phyloP scores from a whole-genome alignment of 495 filamentous ascomycete species.

The Penicillium turbatum region DNA sequence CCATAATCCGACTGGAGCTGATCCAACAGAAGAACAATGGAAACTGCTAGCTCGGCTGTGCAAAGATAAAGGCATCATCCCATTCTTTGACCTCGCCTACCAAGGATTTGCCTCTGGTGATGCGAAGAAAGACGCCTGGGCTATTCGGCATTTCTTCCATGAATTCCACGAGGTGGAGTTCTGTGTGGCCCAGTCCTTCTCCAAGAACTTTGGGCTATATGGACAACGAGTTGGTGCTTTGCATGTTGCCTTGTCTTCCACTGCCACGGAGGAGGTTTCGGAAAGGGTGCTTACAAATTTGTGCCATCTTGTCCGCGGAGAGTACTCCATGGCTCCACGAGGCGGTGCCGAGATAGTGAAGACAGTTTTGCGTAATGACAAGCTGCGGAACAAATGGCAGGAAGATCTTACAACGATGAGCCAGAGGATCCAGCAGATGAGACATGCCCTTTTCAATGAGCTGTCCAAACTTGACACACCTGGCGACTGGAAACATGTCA shows the following conservation, averaged over 20 bases:
- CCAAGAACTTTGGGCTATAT: slow-evolving; percentile 46
- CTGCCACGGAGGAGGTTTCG: neutral
- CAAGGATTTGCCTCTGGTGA: slow-evolving; percentile 43
- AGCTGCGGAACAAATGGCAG: slow-evolving; percentile 26
- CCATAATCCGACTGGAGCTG: slow-evolving; percentile 43
- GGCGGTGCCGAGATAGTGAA: slow-evolving; percentile 34
- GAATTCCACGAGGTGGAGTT: slow-evolving; percentile 11
- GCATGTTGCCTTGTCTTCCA: slow-evolving; percentile 13
- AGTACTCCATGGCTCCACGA: slow-evolving; percentile 32
- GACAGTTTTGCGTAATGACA: slow-evolving; percentile 23
- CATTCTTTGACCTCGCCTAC: slow-evolving; percentile 44
- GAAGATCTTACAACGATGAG: slow-evolving; percentile 33
- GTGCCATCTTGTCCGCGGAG: slow-evolving; percentile 27
- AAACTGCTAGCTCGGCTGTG: slow-evolving; percentile 23
- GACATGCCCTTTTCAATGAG: slow-evolving; percentile 22
- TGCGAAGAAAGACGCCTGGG: slow-evolving; percentile 37
- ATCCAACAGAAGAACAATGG: slow-evolving; percentile 36
- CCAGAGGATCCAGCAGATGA: slow-evolving; percentile 24
- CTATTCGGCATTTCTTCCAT: slow-evolving; percentile 33
- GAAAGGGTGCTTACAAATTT: slow-evolving; percentile 14
- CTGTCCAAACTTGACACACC: slow-evolving; percentile 21
- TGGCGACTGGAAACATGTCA: slow-evolving; percentile 31
- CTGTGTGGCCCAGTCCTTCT: slow-evolving; percentile 35
- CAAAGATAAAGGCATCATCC: slow-evolving; percentile 27
- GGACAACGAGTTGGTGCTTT: slow-evolving; percentile 35